A percentile compares a stretch with the other conserved stretches of the same genome.
phyloP scores from a whole-genome alignment of 139 green algal species.

The Chlamydomonas sphaeroides region DNA sequence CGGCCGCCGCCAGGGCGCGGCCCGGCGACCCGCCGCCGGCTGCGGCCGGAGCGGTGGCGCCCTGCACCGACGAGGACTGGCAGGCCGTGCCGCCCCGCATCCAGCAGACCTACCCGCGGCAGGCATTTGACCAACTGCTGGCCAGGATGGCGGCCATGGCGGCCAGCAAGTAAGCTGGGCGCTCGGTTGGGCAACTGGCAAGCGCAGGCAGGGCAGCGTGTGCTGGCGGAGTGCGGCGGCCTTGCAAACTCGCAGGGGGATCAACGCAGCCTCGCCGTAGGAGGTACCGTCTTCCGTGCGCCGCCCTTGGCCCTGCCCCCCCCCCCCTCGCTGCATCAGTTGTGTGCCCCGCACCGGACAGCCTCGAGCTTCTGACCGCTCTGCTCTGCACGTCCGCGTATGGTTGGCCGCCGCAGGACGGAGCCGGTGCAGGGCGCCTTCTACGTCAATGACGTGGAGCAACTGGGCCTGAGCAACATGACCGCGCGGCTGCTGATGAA shows the following conservation, averaged over 20 bases:
- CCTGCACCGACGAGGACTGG: conserved; percentile 28
- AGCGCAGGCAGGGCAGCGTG: neutral
- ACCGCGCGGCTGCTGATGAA: conserved; percentile 37
- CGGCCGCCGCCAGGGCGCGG: neutral
- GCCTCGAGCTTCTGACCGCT: too few species aligned
- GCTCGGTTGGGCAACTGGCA: neutral
- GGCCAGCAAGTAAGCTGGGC: neutral
- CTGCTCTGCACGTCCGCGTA: too few species aligned
- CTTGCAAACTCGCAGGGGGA: too few species aligned
- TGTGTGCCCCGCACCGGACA: too few species aligned
- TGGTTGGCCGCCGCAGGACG: too few species aligned
- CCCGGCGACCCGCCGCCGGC: neutral
- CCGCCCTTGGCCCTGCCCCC: too few species aligned
- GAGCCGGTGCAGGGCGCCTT: too few species aligned
- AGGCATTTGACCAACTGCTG: conserved; percentile 7
- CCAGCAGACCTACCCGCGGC: conserved; percentile 17
- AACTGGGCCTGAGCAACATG: neutral
- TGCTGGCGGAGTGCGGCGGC: too few species aligned
- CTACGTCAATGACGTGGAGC: neutral
- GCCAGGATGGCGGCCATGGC: neutral
- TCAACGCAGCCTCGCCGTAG: too few species aligned
- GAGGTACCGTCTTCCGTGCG: too few species aligned
- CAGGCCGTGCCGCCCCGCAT: neutral
- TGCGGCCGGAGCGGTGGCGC: neutral
- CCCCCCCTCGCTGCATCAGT: too few species aligned